phyloP scores from a whole-genome alignment of 495 filamentous ascomycete genomes.

The Collariella sp. region DNA sequence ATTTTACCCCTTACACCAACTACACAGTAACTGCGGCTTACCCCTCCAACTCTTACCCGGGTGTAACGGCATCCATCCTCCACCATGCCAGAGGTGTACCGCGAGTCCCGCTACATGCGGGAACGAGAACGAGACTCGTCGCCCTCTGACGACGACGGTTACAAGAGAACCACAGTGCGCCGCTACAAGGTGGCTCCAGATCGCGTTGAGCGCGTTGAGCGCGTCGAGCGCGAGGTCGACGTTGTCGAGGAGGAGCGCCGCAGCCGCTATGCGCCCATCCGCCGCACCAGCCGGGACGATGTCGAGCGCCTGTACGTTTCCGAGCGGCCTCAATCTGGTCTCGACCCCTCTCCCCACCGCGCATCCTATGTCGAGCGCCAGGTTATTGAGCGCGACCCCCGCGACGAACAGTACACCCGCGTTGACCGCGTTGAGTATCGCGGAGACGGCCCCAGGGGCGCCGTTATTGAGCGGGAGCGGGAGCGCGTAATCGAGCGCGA shows the following conservation, averaged over 20 bases:
- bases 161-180: conserved; percentile 43
- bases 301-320: conserved; percentile 36
- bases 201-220: conserved; percentile 36
- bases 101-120: conserved; percentile 39
- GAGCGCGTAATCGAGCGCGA: conserved; percentile 29
- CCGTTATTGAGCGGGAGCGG: conserved; percentile 27
- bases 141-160: conserved; percentile 41
- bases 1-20: background rate
- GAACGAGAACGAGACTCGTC: conserved; percentile 40
- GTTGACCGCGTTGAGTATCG: conserved; percentile 23
- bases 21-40: background rate
- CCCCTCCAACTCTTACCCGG: background rate
- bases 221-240: conserved; percentile 34
- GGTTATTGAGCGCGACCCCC: conserved; percentile 39
- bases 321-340: conserved; percentile 38
- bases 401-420: conserved; percentile 28
- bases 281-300: conserved; percentile 28
- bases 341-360: conserved; percentile 32
- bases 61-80: conserved; percentile 8
- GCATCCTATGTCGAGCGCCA: conserved; percentile 29
- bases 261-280: conserved; percentile 32
- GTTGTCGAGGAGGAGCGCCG: conserved; percentile 45
- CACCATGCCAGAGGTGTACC: conserved; percentile 41
- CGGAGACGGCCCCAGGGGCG: conserved; percentile 26
- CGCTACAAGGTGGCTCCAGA: conserved; percentile 45